Base-by-base conservation (phyloP, 768 basidiomycete species). In the Trametes cinnabarina region DNA sequence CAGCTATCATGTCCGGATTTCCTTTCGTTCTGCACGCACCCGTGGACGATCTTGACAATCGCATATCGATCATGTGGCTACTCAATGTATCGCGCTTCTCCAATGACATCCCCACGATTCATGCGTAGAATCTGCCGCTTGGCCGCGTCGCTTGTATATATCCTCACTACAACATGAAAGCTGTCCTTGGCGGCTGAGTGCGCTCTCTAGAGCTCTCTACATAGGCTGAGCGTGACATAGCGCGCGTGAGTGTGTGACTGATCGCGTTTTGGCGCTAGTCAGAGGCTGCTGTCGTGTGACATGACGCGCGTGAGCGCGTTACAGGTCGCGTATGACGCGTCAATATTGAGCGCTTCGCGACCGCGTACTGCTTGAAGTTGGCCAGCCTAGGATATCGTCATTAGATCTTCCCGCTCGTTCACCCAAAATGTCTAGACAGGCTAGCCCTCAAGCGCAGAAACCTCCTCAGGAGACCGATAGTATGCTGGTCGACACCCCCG, bases 1-100 rank as follows among this genome's bases (percentile, higher is more conserved):
- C 41, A 22, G 41, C 39, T 43, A 26, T 32, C 40, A 15, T 25
- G 40, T 43, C 41, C 14, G 25, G 41, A 20, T 26, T 52, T 34
- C 41, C 28, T 39, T 20, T 30, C n/a, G 26, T 28, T 34, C 11
- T 30, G n/a, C 28, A n/a, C 15, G 37, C 41, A 30, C 28, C 23
- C 28, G 28, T 43, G 51, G 51, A 52, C 51, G 41, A 30, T 52
- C 30, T 17, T 43, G 41, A 14, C 51, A 12, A 43, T 30, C 52
- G 52, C 46, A 44, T 23, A 44, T 44, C 12, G 23, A 34, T 43
- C 40, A 51, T 40, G 51, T 52, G 40, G 51, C 51, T 43, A 43
- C 25, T 32, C 41, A 34, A 43, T 52, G 51, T 52, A 52, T 43
- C 30, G 51, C 25, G 30, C 23, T 20, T 43, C 19, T 15, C 10